A percentile compares a stretch with the other conserved stretches of the same genome.
phyloP scores from a whole-genome alignment of 2,329 filamentous ascomycete genomes.

The Cytospora chrysosperma region DNA sequence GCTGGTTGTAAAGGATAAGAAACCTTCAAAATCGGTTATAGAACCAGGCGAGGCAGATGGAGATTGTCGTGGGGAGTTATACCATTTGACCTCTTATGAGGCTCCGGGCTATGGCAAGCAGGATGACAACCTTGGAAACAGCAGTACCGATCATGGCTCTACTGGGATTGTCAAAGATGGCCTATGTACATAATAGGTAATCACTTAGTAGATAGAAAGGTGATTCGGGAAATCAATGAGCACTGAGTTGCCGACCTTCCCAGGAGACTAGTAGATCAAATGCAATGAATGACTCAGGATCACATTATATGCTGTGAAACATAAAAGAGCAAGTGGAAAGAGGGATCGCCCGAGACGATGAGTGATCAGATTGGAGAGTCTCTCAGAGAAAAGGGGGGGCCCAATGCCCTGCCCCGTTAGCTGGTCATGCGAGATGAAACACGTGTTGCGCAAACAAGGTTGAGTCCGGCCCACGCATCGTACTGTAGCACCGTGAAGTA shows the following conservation, averaged over 20 bases:
- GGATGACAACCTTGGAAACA: conserved; percentile 30
- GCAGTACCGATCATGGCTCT: conserved; percentile 25
- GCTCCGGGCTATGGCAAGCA: conserved; percentile 26
- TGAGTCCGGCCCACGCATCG: conserved; percentile 17
- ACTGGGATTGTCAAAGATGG: neutral
- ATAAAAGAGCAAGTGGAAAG: conserved; percentile 9
- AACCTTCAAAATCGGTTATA: conserved; percentile 32
- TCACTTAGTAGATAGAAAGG: no score
- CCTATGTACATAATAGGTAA: no score
- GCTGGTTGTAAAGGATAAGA: conserved; percentile 26
- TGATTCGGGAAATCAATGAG: no score
- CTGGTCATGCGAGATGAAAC: conserved; percentile 22
- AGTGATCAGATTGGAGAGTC: conserved; percentile 11
- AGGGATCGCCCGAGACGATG: conserved; percentile 12
- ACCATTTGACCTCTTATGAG: neutral
- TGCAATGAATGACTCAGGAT: conserved; percentile 19
- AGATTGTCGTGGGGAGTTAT: conserved; percentile 10
- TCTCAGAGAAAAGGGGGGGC: conserved; percentile 1
- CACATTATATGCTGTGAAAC: conserved; percentile 21
- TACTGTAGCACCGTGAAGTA: conserved; percentile 1
- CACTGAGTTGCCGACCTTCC: neutral
- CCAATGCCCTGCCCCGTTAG: neutral
- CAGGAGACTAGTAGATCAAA: neutral
- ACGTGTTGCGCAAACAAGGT: conserved; percentile 24
- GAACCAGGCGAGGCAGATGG: conserved; percentile 23